These are phyloP conservation scores for Boletus pseudo-olivaceus DNA, from an alignment of 768 basidiomycete genomes.

Conservation along the genomic window DNA sequence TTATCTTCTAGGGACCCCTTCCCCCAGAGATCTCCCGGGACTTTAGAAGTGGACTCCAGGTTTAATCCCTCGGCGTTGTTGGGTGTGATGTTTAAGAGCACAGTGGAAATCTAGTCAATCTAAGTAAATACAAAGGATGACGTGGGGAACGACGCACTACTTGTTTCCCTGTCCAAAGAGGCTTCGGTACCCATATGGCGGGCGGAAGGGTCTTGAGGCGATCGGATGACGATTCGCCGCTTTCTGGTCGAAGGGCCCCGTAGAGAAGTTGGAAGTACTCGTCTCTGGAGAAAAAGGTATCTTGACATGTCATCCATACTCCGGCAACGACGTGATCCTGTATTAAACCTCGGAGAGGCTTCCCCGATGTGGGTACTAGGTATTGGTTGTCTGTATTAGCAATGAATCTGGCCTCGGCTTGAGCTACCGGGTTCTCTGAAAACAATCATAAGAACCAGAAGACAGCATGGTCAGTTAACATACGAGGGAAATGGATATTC, in stretches of 20 bases:
- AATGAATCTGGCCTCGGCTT: constrained; percentile 90
- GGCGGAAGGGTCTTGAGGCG: constrained; percentile 83
- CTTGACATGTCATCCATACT: constrained; percentile 98
- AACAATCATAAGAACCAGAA: background rate
- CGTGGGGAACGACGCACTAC: constrained; percentile 54
- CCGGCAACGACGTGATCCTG: constrained; percentile 99
- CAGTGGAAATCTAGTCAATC: constrained; percentile 76
- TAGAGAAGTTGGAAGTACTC: constrained; percentile 96
- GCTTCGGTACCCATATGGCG: constrained; percentile 84
- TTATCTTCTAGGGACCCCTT: constrained; percentile 75
- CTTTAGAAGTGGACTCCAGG: constrained; percentile 82
- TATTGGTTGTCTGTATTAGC: constrained; percentile 99
- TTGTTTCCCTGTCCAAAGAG: constrained; percentile 98
- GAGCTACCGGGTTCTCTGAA: constrained; percentile 88
- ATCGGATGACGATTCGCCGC: constrained; percentile 51
- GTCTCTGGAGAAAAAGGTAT: constrained; percentile 91
- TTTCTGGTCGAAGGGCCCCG: constrained; percentile 89
- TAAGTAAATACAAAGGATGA: background rate
- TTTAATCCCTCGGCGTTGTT: constrained; percentile 75
- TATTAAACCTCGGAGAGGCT: constrained; percentile 94
- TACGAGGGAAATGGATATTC: constrained; percentile 99
- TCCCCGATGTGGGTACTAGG: constrained; percentile 97
- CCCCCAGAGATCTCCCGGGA: constrained; percentile 85
- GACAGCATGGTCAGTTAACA: constrained; percentile 29
- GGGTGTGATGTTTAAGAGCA: constrained; percentile 90